phyloP scores from a whole-genome alignment of 78 protist genomes.

The Guillardia theta region DNA sequence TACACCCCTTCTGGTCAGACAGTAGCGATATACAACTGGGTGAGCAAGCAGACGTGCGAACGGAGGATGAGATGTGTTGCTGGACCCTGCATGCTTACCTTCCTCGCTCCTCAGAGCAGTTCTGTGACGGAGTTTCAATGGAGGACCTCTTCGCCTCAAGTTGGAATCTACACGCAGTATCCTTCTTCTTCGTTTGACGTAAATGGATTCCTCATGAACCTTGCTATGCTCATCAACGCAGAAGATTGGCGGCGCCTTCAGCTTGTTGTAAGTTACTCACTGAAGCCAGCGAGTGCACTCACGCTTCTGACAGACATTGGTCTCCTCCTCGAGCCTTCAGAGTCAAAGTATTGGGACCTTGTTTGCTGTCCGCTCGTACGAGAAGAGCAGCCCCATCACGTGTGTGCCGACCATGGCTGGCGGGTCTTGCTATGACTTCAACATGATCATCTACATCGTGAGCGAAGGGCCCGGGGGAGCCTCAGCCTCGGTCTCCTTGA shows the following conservation, averaged over 20 bases:
- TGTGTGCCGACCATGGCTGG: background rate
- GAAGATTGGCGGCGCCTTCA: background rate
- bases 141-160: background rate
- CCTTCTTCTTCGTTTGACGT: background rate
- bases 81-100: background rate
- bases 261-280: background rate
- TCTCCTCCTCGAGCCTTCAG: background rate
- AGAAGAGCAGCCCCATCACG: background rate
- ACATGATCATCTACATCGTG: background rate
- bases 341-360: background rate
- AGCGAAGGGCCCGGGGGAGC: background rate
- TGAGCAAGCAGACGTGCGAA: background rate
- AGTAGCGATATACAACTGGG: constrained; percentile 5
- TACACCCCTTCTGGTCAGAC: background rate
- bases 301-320: no score
- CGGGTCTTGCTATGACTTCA: background rate
- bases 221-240: background rate
- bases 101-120: background rate
- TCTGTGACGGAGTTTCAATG: background rate
- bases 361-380: background rate
- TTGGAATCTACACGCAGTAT: background rate
- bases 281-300: no score
- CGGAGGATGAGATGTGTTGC: background rate
- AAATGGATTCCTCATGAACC: background rate
- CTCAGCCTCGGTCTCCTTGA: background rate